phyloP scores from a whole-genome alignment of 805 yeast species.

The Ogataea glucozyma region DNA sequence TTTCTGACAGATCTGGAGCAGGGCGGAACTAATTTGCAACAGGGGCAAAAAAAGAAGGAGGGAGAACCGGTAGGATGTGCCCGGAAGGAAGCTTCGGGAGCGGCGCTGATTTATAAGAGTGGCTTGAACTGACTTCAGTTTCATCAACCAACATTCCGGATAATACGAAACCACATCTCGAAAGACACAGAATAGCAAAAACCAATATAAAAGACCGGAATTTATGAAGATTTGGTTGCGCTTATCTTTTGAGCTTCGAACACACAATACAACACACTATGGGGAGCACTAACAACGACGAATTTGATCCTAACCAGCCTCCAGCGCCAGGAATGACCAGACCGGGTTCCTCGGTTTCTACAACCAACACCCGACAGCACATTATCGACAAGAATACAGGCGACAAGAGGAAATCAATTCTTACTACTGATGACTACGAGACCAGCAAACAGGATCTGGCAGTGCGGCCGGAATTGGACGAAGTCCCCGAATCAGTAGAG shows the following conservation, averaged over 20 bases:
- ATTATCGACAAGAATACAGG: slow-evolving; percentile 21
- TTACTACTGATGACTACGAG: slow-evolving; percentile 27
- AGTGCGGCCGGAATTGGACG: background rate
- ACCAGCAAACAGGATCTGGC: slow-evolving; percentile 3
- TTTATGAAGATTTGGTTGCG: no score
- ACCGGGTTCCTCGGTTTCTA: slow-evolving; percentile 12
- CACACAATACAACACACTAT: background rate
- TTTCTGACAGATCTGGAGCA: background rate
- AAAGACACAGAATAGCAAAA: no score
- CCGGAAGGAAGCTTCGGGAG: background rate
- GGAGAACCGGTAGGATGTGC: no score
- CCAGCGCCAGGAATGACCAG: slow-evolving; percentile 7
- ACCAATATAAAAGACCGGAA: no score
- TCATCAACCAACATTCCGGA: no score
- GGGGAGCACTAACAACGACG: background rate
- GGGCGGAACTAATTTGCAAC: slow-evolving; percentile 2
- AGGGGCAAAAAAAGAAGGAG: slow-evolving; percentile 1
- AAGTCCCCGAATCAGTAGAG: background rate
- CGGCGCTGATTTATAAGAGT: background rate
- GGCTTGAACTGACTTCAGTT: no score
- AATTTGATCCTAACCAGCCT: background rate
- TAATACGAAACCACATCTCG: no score
- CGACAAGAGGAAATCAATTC: slow-evolving; percentile 20
- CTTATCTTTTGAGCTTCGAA: no score
- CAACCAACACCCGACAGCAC: slow-evolving; percentile 7